Evolutionary conservation across 2,329 filamentous ascomycete species (phyloP).

Genomic region (Dactylellina haptotyla): DNA sequence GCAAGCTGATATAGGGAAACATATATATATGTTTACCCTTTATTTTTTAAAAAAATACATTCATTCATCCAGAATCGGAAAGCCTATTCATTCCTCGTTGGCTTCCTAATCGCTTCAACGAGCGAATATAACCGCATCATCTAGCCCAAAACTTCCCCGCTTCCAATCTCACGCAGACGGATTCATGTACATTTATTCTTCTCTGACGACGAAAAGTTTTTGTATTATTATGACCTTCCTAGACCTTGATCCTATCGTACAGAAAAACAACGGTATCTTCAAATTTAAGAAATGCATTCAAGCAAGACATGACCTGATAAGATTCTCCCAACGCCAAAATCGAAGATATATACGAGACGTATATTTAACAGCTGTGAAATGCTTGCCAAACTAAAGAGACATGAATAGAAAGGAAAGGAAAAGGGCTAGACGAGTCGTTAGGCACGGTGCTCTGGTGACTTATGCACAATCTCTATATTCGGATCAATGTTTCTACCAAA

Average conservation of each 20-base stretch:
- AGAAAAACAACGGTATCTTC: conserved; percentile 10
- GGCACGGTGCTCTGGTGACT: neutral
- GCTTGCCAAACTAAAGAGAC: conserved; percentile 8
- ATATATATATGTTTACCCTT: too few species aligned
- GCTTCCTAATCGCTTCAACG: too few species aligned
- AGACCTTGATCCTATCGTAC: conserved; percentile 45
- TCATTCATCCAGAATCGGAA: too few species aligned
- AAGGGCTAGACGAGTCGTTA: neutral
- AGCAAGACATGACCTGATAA: neutral
- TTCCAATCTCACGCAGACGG: too few species aligned
- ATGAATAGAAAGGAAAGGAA: neutral
- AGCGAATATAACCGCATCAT: too few species aligned
- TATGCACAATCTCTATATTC: conserved; percentile 23
- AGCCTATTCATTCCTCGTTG: too few species aligned
- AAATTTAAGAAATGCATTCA: conserved; percentile 6
- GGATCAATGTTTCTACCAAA: conserved; percentile 7
- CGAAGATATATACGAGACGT: conserved; percentile 14
- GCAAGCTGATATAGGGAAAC: conserved; percentile 67
- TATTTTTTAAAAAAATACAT: too few species aligned
- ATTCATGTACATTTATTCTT: conserved; percentile 27
- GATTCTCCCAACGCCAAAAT: conserved; percentile 45
- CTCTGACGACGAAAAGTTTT: neutral
- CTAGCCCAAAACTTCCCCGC: too few species aligned
- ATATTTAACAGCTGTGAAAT: conserved; percentile 1
- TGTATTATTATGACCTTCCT: conserved; percentile 44